A percentile compares a stretch with the other conserved stretches of the same genome.
These are phyloP conservation scores for Naganishia albida DNA, from an alignment of 1,284 basidiomycete species.

Conservation along the genomic window DNA sequence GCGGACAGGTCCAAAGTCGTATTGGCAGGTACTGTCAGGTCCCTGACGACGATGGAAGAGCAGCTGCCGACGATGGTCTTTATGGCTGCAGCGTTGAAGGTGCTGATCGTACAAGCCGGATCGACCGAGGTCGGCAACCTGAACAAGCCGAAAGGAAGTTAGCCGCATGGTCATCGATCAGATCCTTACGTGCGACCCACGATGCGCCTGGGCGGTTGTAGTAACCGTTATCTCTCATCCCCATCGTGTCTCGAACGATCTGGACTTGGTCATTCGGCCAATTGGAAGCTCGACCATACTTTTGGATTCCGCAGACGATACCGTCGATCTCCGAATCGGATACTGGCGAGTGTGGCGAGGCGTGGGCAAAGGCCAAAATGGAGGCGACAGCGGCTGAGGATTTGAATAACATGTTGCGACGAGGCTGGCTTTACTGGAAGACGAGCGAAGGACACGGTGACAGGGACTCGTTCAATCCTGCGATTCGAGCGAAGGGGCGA, in stretches of 20 bases:
- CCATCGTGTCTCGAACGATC: slow-evolving; percentile 29
- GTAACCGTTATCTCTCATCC: slow-evolving; percentile 26
- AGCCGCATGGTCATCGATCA: neutral
- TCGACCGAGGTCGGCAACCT: slow-evolving; percentile 24
- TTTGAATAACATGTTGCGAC: slow-evolving; percentile 14
- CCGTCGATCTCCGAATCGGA: slow-evolving; percentile 25
- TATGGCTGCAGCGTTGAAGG: slow-evolving; percentile 24
- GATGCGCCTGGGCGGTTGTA: slow-evolving; percentile 13
- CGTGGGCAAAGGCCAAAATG: slow-evolving; percentile 16
- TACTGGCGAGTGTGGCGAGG: slow-evolving; percentile 23
- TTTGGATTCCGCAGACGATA: slow-evolving; percentile 31
- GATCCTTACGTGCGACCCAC: neutral
- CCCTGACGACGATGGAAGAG: slow-evolving; percentile 27
- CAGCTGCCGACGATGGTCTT: slow-evolving; percentile 24
- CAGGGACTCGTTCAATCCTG: neutral
- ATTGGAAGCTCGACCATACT: slow-evolving; percentile 28
- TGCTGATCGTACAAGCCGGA: slow-evolving; percentile 28
- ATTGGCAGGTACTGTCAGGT: slow-evolving; percentile 32
- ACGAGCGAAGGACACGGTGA: neutral
- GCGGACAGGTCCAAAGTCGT: slow-evolving; percentile 30
- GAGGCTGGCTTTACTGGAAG: neutral
- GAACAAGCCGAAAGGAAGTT: neutral
- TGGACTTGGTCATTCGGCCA: slow-evolving; percentile 30
- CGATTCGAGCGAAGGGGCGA: too few species aligned
- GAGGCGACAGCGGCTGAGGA: slow-evolving; percentile 15